These are phyloP conservation scores for Lachnellula occidentalis DNA, from an alignment of 2,329 filamentous ascomycete genomes.

Conservation along the genomic window DNA sequence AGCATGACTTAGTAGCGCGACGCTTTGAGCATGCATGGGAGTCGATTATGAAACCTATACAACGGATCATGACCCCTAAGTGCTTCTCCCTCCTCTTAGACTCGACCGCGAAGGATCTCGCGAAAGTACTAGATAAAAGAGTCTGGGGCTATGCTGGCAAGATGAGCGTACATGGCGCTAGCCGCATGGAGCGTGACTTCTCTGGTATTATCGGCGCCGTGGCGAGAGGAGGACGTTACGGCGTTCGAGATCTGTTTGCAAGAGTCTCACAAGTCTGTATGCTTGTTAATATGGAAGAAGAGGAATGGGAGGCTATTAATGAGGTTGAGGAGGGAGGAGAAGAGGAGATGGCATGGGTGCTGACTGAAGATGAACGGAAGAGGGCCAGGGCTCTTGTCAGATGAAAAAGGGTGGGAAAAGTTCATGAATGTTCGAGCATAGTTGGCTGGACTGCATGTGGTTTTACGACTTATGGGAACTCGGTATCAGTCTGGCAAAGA, in stretches of 20 bases:
- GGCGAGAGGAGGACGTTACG: slow-evolving; percentile 65
- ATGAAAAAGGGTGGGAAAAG: not conserved
- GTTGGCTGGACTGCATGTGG: not conserved
- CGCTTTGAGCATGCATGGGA: slow-evolving; percentile 86
- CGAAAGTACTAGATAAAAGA: slow-evolving; percentile 78
- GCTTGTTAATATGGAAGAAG: slow-evolving; percentile 90
- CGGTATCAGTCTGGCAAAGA: no score
- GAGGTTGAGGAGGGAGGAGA: slow-evolving; percentile 46
- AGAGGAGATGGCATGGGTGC: slow-evolving; percentile 64
- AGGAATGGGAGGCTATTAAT: slow-evolving; percentile 81
- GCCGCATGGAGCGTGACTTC: slow-evolving; percentile 79
- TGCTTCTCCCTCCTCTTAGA: slow-evolving; percentile 74
- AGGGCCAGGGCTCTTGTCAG: slow-evolving; percentile 65
- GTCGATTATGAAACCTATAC: slow-evolving; percentile 75
- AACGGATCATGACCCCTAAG: slow-evolving; percentile 72
- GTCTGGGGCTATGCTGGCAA: slow-evolving; percentile 73
- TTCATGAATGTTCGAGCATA: not conserved
- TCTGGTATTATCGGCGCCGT: slow-evolving; percentile 66
- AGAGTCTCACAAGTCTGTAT: slow-evolving; percentile 75
- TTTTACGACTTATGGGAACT: slow-evolving; percentile 20
- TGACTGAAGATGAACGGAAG: slow-evolving; percentile 68
- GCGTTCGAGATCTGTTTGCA: slow-evolving; percentile 69
- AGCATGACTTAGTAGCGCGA: slow-evolving; percentile 64
- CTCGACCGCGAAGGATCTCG: slow-evolving; percentile 67
- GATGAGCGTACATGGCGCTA: slow-evolving; percentile 74